These are phyloP conservation scores for Mortierella claussenii DNA, from an alignment of 192 early-diverging fungal species.

Conservation along the genomic window DNA sequence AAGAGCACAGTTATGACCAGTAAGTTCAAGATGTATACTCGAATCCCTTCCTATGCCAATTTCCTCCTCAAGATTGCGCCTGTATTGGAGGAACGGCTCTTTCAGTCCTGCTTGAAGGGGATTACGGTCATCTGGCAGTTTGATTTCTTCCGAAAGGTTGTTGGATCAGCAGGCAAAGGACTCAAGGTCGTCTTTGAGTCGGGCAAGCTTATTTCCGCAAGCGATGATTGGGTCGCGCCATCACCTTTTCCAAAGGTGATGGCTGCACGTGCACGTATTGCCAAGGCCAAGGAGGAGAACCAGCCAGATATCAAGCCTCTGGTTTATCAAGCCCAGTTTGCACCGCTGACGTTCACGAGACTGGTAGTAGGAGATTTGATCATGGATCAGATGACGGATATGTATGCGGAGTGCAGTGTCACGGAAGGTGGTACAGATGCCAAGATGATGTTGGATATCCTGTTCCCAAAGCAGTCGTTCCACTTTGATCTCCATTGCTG, in stretches of 20 bases:
- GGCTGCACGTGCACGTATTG: constrained; percentile 23
- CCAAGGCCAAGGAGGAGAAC: constrained; percentile 16
- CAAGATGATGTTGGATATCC: constrained; percentile 27
- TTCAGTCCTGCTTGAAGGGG: constrained; percentile 7
- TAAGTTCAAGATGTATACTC: constrained; percentile 20
- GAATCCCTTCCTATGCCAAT: constrained; percentile 36
- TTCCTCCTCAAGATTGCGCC: constrained; percentile 32
- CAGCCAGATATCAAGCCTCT: constrained; percentile 19
- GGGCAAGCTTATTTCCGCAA: constrained; percentile 16
- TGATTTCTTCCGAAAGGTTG: constrained; percentile 22
- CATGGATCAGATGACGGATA: constrained; percentile 16
- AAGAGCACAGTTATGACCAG: neutral
- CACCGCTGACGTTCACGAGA: constrained; percentile 22
- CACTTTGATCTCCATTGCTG: constrained; percentile 28
- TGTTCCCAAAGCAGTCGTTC: constrained; percentile 31
- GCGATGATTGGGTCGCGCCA: constrained; percentile 15
- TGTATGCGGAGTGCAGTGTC: constrained; percentile 11
- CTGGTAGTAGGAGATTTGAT: constrained; percentile 34
- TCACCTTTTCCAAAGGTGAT: constrained; percentile 2
- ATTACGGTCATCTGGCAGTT: constrained; percentile 29
- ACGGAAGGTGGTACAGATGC: constrained; percentile 18
- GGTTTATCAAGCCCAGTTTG: constrained; percentile 14
- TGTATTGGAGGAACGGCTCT: constrained; percentile 27
- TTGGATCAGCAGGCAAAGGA: constrained; percentile 14
- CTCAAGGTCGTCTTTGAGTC: constrained; percentile 17